Evolutionary conservation across 169 alveolate genomes (phyloP).

Genomic region (Eimeria tenella): DNA sequence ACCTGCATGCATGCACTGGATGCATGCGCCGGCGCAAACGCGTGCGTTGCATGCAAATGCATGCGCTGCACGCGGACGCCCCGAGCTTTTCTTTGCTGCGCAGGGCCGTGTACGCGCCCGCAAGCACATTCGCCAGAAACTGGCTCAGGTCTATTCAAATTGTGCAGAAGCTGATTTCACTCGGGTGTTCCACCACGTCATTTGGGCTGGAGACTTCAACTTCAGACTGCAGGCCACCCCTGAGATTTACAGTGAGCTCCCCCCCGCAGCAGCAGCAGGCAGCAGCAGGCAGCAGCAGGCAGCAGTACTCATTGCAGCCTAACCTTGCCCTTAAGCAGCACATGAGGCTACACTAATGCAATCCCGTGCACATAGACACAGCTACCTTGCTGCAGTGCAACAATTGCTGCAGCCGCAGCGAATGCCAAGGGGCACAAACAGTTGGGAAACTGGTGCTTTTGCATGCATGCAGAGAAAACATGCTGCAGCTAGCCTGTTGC

Average conservation of each 20-base stretch:
- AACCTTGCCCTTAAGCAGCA: no score
- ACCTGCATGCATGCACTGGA: background rate
- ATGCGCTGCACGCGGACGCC: background rate
- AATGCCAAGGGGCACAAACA: background rate
- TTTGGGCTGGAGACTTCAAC: conserved; percentile 93
- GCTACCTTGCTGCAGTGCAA: background rate
- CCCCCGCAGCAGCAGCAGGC: background rate
- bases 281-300: no score
- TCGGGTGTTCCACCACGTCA: conserved; percentile 90
- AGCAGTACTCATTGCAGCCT: no score
- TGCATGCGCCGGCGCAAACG: background rate
- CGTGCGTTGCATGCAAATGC: background rate
- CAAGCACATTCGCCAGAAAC: conserved; percentile 81
- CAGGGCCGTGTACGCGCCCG: conserved; percentile 85
- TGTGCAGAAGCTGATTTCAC: conserved; percentile 83
- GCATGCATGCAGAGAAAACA: background rate
- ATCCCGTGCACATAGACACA: no score
- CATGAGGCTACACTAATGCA: no score
- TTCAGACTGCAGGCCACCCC: conserved; percentile 81
- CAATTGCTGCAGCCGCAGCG: background rate
- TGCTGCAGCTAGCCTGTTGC: background rate
- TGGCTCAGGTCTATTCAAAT: conserved; percentile 84
- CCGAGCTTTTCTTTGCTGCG: background rate
- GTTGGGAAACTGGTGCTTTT: background rate
- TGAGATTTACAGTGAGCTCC: conserved; percentile 59